Base-by-base conservation (phyloP, 257 asterid species). In the Ligustrum vulgare region DNA sequence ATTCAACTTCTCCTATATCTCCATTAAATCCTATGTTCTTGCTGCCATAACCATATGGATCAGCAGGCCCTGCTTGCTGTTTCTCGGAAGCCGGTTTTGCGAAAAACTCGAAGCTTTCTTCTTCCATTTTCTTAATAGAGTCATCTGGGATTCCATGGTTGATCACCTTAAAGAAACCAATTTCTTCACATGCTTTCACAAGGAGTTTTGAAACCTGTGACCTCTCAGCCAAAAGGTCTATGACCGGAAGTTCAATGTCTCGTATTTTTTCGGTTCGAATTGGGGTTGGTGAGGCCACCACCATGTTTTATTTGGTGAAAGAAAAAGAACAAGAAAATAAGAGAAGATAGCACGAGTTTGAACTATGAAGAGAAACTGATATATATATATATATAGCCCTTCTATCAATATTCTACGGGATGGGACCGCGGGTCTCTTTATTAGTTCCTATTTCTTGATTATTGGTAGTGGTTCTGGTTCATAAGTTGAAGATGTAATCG, bases 11-110 rank as follows among this genome's bases (percentile, higher is more conserved):
- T 64, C 97, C 96, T 18, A 75, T 74, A 65, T 93, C 97, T 20
- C 98, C 98, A 18, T 91, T 86, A 71, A 79, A 36, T 70, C 98
- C 97, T 25, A 93, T 93, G 68, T 79, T 88, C 85, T 82, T 93
- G 81, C 80, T 79, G 6, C 97, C 97, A 64, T 93, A 93, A 1
- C 97, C 97, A 67, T 60, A 92, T 0, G 98, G 97, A 56, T 85
- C 79, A 0, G 90, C 79, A 33, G 91, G 89, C 16, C 91, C 91
- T 0, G 90, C 87, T 65, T 71, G 83, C n/a, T 80, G 80, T 80
- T 91, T 93, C 5, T 89, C 89, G 15, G 87, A 37, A 2, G 79
- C 80, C 67, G 96, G 85, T 62, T 80, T 82, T 8, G 90, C 69
- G 79, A 93, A 93, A 69, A 91, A 93, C 33, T 68, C 51, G 31